Conservation (phyloP, 257 asterid species). For the Solanum gandarillasii region DNA sequence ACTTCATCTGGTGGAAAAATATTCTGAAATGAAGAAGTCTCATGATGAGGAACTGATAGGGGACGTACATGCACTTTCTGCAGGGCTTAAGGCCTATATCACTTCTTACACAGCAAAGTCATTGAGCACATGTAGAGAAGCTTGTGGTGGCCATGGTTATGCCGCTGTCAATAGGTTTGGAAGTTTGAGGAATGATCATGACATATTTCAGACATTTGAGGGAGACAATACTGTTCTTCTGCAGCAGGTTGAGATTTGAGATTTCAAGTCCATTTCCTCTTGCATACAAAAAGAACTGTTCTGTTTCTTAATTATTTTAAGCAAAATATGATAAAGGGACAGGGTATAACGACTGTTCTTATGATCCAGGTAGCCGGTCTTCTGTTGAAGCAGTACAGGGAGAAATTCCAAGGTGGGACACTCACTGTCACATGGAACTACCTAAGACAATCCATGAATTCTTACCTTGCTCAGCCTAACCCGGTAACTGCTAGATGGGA, state of each 20-base stretch:
- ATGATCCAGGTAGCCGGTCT: slow-evolving; percentile 74
- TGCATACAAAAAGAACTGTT: background rate
- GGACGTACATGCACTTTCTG: slow-evolving; percentile 90
- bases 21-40: slow-evolving; percentile 74
- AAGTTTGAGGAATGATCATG: slow-evolving; percentile 93
- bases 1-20: slow-evolving; percentile 53
- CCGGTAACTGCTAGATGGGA: slow-evolving; percentile 99
- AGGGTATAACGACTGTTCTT: background rate
- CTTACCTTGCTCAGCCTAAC: slow-evolving; percentile 85
- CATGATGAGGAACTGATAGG: slow-evolving; percentile 69
- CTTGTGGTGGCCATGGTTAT: slow-evolving; percentile 99
- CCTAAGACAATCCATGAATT: slow-evolving; percentile 85
- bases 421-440: slow-evolving; percentile 89
- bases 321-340: background rate
- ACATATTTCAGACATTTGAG: slow-evolving; percentile 96
- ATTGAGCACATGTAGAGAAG: slow-evolving; percentile 81
- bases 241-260: slow-evolving; percentile 52
- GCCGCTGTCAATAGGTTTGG: slow-evolving; percentile 97
- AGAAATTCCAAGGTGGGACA: slow-evolving; percentile 81
- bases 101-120: slow-evolving; percentile 83
- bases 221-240: slow-evolving; percentile 97
- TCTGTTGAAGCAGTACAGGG: slow-evolving; percentile 75
- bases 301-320: background rate
- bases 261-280: background rate
- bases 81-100: slow-evolving; percentile 90